phyloP scores from a whole-genome alignment of 1,284 basidiomycete species.

The Apiotrichum mycotoxinovorans region DNA sequence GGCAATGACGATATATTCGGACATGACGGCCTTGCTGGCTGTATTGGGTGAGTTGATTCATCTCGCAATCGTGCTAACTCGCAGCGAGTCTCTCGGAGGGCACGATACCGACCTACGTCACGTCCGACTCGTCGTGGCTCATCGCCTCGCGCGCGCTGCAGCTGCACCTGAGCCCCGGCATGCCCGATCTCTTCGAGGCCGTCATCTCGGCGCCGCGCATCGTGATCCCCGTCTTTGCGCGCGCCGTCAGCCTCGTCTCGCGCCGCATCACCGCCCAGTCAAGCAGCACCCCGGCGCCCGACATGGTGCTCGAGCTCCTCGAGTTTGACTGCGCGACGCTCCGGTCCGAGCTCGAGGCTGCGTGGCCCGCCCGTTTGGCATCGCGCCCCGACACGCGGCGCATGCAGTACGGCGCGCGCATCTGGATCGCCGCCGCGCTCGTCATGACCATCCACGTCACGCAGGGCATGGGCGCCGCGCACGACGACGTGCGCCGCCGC shows the following conservation, averaged over 20 bases:
- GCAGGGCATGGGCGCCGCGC: neutral
- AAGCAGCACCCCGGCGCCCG: neutral
- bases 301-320: slow-evolving; percentile 7
- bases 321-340: slow-evolving; percentile 5
- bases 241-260: slow-evolving; percentile 1
- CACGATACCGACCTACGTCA: slow-evolving; percentile 2
- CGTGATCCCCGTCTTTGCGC: slow-evolving; percentile 3
- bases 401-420: slow-evolving; percentile 8
- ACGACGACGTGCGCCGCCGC: neutral
- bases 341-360: slow-evolving; percentile 7
- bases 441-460: slow-evolving; percentile 4
- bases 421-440: slow-evolving; percentile 7
- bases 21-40: slow-evolving; percentile 8
- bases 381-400: neutral
- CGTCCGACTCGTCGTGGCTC: slow-evolving; percentile 5
- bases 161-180: neutral
- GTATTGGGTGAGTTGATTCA: neutral
- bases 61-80: neutral
- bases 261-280: neutral
- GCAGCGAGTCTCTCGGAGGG: slow-evolving; percentile 4
- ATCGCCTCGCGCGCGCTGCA: slow-evolving; percentile 11
- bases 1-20: slow-evolving; percentile 6
- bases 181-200: slow-evolving; percentile 9
- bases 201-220: slow-evolving; percentile 5
- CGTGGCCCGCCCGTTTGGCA: slow-evolving; percentile 8